Evolutionary conservation across 306 rosid species (phyloP), one percentile per base, ranked within the genome.

Genomic region (Trifolium fragiferum): DNA sequence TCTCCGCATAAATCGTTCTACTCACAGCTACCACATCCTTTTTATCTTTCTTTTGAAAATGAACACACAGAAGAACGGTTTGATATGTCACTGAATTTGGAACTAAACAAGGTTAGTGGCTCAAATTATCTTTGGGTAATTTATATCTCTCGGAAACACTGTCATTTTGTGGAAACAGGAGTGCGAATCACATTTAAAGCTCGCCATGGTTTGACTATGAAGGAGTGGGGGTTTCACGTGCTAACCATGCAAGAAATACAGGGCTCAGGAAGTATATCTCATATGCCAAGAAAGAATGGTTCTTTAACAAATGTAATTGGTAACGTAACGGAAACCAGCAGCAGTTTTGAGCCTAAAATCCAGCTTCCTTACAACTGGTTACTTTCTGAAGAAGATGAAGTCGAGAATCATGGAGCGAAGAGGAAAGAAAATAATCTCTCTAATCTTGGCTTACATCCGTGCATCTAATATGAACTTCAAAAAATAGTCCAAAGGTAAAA

Each of bases 111-210:
- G 46, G 10, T 14, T 58, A 32, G 9, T 41, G 44, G 58, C 0
- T 3, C 8, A 16, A 7, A 6, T 2, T 18, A 73, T 60, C 2
- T 46, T 37, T 73, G 70, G 77, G 12, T 13, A 32, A 60, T 61
- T 0, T 73, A 44, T 60, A 44, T 73, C 21, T 60, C 69, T 16
- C 46, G 21, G 14, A 10, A 49, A 11, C 70, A 60, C 23, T 73
- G 78, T 3, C 78, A 61, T 62, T 73, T 73, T 73, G 70, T 73
- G n/a, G 19, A 73, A 43, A 27, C 35, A 16, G 77, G 77, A 60
- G 46, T 60, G 0, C 46, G 2, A 1, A 73, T 73, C 35, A 16
- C 78, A 33, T 73, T 73, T 61, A 73, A 61, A 73, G 49, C 49
- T 0, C 6, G 49, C n/a, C 0, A 66, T 1, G 6, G 50, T 10